These are phyloP conservation scores for Komagataella phaffii DNA, from an alignment of 805 yeast species.

Conservation along the genomic window DNA sequence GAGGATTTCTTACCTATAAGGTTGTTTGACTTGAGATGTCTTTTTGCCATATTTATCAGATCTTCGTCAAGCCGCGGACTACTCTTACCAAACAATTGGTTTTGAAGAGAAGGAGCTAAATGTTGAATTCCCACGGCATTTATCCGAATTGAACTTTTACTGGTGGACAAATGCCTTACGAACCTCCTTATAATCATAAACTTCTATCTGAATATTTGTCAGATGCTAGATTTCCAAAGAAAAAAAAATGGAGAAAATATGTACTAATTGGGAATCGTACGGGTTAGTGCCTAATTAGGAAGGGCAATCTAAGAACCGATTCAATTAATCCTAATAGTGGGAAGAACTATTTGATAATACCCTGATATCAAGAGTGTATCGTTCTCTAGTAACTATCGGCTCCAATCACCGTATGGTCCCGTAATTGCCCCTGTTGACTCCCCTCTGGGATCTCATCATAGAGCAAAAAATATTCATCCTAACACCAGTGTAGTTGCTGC, in stretches of 20 bases:
- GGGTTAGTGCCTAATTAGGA: background rate
- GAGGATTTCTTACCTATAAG: slow-evolving; percentile 68
- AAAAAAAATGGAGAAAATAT: background rate
- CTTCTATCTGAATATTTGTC: background rate
- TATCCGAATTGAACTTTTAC: slow-evolving; percentile 27
- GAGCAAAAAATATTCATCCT: background rate
- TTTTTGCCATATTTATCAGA: slow-evolving; percentile 39
- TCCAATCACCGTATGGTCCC: no score
- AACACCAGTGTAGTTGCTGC: background rate
- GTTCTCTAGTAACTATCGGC: no score
- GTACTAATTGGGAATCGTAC: background rate
- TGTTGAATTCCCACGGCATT: slow-evolving; percentile 79
- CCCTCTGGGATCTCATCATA: background rate
- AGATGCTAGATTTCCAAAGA: background rate
- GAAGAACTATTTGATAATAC: no score
- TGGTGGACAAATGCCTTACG: background rate
- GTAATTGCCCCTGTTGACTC: no score
- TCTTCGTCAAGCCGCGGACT: slow-evolving; percentile 16
- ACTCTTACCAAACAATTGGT: slow-evolving; percentile 42
- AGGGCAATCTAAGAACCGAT: background rate
- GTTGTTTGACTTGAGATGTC: slow-evolving; percentile 45
- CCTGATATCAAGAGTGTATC: no score
- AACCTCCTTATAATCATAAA: background rate
- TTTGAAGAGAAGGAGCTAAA: slow-evolving; percentile 42
- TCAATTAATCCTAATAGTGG: background rate